Conservation (phyloP, 768 basidiomycete species). For the Xanthoconium stramineum region DNA sequence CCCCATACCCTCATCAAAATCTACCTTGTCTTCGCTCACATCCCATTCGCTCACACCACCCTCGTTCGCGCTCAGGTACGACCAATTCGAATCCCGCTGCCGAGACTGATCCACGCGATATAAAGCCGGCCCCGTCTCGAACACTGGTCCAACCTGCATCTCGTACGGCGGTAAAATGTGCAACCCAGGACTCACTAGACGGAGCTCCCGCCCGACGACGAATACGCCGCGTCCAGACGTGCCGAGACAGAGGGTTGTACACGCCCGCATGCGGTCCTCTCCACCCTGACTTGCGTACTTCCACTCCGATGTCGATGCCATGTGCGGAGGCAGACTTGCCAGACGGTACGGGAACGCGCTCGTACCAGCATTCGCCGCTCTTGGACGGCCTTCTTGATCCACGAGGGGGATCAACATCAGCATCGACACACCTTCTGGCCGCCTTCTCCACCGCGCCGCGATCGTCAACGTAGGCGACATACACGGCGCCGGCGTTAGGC, state of each 20-base stretch:
- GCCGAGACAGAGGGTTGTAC: constrained; percentile 22
- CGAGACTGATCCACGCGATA: constrained; percentile 11
- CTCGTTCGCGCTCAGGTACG: neutral
- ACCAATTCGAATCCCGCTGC: neutral
- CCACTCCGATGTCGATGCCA: neutral
- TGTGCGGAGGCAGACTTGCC: constrained; percentile 9
- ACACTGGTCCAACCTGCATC: constrained; percentile 28
- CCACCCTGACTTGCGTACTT: neutral
- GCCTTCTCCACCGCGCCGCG: constrained; percentile 18
- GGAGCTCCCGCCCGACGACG: constrained; percentile 22
- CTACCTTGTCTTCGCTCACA: constrained; percentile 18
- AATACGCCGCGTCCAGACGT: constrained; percentile 29
- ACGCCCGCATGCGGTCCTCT: neutral
- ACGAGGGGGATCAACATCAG: constrained; percentile 25
- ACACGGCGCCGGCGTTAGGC: neutral
- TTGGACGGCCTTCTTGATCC: neutral
- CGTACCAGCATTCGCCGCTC: neutral
- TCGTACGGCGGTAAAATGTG: constrained; percentile 27
- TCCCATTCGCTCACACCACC: neutral
- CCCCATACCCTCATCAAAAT: constrained; percentile 32
- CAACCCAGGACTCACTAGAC: constrained; percentile 24
- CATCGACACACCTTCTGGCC: constrained; percentile 14
- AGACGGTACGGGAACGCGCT: constrained; percentile 22
- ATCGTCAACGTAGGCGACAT: constrained; percentile 23
- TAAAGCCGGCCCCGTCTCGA: constrained; percentile 22